A percentile compares a stretch with the other conserved stretches of the same genome.
phyloP scores from a whole-genome alignment of 169 alveolate genomes.

The Besnoitia besnoiti region DNA sequence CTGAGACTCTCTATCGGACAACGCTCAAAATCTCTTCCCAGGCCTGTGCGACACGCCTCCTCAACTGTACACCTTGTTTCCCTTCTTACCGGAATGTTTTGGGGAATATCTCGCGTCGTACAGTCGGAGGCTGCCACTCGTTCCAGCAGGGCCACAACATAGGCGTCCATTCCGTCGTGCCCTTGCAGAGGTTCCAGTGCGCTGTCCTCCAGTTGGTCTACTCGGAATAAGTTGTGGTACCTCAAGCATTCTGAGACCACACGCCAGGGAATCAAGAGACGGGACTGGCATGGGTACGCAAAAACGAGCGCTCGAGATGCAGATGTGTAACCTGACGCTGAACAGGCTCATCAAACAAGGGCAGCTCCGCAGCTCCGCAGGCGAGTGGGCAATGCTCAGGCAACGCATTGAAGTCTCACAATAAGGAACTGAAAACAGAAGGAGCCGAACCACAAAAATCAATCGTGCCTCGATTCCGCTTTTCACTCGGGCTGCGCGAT shows the following conservation, averaged over 20 bases:
- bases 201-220: neutral
- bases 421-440: neutral
- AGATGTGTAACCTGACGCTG: neutral
- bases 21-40: too few species aligned
- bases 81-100: neutral
- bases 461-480: too few species aligned
- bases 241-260: constrained; percentile 18
- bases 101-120: neutral
- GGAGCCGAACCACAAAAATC: too few species aligned
- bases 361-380: neutral
- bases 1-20: too few species aligned
- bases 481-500: too few species aligned
- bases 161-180: neutral
- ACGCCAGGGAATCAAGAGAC: neutral
- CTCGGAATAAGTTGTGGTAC: constrained; percentile 20
- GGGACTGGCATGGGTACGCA: neutral
- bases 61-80: too few species aligned
- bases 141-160: neutral
- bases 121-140: neutral
- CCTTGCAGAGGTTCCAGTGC: neutral
- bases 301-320: too few species aligned
- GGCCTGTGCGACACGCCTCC: too few species aligned
- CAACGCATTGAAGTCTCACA: neutral
- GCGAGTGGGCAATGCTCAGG: neutral
- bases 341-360: neutral